Conservation (phyloP, 805 yeast genomes). For the Phaffomyces thermotolerans region DNA sequence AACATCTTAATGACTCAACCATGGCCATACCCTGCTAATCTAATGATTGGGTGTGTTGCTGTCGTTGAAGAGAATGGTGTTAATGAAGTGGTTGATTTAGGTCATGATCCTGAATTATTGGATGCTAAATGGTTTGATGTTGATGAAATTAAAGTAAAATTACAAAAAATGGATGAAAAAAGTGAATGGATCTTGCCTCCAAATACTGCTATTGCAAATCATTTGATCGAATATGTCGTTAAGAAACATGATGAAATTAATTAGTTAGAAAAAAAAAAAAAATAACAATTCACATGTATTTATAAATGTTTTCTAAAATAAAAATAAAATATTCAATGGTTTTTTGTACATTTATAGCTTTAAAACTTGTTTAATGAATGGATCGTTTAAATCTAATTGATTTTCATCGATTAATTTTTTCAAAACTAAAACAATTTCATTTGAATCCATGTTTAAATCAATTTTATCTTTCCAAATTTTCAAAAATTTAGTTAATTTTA, state of each 20-base stretch:
- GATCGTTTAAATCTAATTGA: slow-evolving; percentile 26
- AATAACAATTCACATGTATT: too few species aligned
- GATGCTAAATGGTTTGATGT: slow-evolving; percentile 84
- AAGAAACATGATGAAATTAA: slow-evolving; percentile 10
- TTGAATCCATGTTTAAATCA: slow-evolving; percentile 21
- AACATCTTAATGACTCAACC: slow-evolving; percentile 75
- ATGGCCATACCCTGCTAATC: slow-evolving; percentile 94
- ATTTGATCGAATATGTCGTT: slow-evolving; percentile 19
- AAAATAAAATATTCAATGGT: too few species aligned
- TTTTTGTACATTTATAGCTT: too few species aligned
- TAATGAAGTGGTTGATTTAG: slow-evolving; percentile 60
- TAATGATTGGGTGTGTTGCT: slow-evolving; percentile 91
- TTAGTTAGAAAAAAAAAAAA: too few species aligned
- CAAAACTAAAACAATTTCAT: slow-evolving; percentile 34
- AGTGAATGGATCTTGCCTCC: slow-evolving; percentile 23
- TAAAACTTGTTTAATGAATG: slow-evolving; percentile 41
- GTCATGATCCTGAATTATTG: slow-evolving; percentile 77
- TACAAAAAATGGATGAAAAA: slow-evolving; percentile 5
- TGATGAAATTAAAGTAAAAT: slow-evolving; percentile 34
- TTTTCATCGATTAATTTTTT: slow-evolving; percentile 26
- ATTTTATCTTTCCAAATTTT: slow-evolving; percentile 28
- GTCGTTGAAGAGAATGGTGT: slow-evolving; percentile 61
- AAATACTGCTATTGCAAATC: slow-evolving; percentile 22
- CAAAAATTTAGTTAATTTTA: slow-evolving; percentile 35
- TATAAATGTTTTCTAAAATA: too few species aligned